These are phyloP conservation scores for Hypoxylon perforatum DNA, from an alignment of 495 filamentous ascomycete species.

Conservation along the genomic window DNA sequence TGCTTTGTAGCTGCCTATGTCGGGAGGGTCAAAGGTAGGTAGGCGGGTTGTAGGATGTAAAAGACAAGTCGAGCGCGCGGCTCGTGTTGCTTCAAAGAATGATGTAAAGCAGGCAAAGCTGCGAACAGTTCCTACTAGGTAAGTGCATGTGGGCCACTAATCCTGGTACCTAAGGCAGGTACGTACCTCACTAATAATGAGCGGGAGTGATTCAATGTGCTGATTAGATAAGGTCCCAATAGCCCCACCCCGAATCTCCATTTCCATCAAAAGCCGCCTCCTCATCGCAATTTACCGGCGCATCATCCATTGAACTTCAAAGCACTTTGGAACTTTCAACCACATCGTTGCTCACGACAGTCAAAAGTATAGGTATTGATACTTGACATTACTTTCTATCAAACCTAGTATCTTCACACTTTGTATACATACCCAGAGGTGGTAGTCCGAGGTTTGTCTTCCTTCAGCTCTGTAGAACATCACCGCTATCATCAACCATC, in stretches of 20 bases:
- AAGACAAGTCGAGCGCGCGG: conserved; percentile 4
- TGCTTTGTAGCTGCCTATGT: not conserved
- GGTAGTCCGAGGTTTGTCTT: conserved; percentile 21
- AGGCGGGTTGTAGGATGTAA: not conserved
- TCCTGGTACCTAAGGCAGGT: too few species aligned
- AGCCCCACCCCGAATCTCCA: conserved; percentile 18
- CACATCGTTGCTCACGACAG: conserved; percentile 2
- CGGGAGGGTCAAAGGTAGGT: not conserved
- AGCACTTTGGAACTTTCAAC: too few species aligned
- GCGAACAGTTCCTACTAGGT: not conserved
- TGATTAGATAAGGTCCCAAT: conserved; percentile 30
- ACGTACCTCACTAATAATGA: too few species aligned
- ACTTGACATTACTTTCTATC: not conserved
- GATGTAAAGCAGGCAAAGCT: conserved; percentile 26
- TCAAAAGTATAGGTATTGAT: conserved; percentile 19
- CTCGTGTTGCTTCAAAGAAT: conserved; percentile 30
- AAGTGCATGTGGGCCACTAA: not conserved
- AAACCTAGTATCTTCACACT: not conserved
- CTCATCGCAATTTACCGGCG: not conserved
- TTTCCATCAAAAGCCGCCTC: conserved; percentile 5
- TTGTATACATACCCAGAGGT: not conserved
- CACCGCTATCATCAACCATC: not conserved
- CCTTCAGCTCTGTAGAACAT: not conserved
- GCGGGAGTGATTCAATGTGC: too few species aligned
- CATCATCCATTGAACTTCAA: not conserved